A percentile compares a stretch with the other conserved stretches of the same genome.
Conservation (phyloP, 768 basidiomycete species). For the Rhizopogon rudus region DNA sequence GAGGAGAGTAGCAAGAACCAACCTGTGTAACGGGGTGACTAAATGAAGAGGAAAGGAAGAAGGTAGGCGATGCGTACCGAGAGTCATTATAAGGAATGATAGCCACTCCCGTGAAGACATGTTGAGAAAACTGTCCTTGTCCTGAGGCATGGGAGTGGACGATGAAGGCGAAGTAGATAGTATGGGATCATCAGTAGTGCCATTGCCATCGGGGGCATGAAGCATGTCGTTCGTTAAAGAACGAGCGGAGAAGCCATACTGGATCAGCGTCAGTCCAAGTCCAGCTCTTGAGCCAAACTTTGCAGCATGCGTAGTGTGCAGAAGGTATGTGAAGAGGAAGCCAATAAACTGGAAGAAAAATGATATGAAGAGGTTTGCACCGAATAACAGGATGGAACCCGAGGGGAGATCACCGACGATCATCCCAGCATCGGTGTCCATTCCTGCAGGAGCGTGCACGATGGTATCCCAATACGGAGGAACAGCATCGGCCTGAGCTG, state of each 20-base stretch:
- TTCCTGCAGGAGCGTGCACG: slow-evolving; percentile 67
- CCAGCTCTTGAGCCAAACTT: slow-evolving; percentile 93
- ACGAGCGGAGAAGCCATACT: slow-evolving; percentile 79
- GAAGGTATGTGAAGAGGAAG: slow-evolving; percentile 87
- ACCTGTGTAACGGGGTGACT: slow-evolving; percentile 35
- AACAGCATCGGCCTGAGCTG: slow-evolving; percentile 84
- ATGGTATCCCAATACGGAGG: slow-evolving; percentile 98
- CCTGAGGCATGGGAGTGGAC: slow-evolving; percentile 4
- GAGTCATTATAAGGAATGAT: slow-evolving; percentile 86
- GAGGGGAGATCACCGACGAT: slow-evolving; percentile 91
- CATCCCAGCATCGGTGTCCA: slow-evolving; percentile 55
- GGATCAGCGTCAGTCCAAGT: slow-evolving; percentile 92
- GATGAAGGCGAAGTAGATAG: slow-evolving; percentile 23
- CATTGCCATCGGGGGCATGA: slow-evolving; percentile 12
- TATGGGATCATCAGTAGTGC: slow-evolving; percentile 12
- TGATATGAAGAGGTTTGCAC: slow-evolving; percentile 77
- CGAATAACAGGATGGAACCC: slow-evolving; percentile 70
- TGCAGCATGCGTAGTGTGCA: slow-evolving; percentile 88
- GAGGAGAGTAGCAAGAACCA: slow-evolving; percentile 92
- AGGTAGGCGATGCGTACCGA: slow-evolving; percentile 42
- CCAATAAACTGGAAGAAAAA: slow-evolving; percentile 98
- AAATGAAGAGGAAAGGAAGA: background rate
- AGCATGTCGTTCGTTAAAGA: slow-evolving; percentile 26
- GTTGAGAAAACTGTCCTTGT: slow-evolving; percentile 21
- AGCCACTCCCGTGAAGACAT: slow-evolving; percentile 78